phyloP scores from a whole-genome alignment of 1,284 basidiomycete species.

The Fomitopsis schrenkii region DNA sequence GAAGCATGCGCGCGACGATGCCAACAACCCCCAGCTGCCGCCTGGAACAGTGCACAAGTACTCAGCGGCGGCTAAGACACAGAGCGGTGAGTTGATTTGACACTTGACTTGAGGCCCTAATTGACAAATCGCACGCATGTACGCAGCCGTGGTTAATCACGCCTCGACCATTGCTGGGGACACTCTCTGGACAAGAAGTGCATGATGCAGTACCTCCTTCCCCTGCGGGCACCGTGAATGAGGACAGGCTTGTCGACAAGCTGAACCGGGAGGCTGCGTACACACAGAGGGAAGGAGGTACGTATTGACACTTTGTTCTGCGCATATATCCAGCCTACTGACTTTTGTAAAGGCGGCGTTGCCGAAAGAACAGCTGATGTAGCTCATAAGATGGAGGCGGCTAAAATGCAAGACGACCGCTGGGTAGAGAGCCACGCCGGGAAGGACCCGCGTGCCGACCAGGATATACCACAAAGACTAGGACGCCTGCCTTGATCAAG shows the following conservation, averaged over 20 bases:
- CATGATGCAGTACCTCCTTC: neutral
- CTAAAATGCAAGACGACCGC: neutral
- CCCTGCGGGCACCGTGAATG: neutral
- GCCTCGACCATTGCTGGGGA: neutral
- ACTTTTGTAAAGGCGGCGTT: neutral
- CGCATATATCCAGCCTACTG: neutral
- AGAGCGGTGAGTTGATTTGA: neutral
- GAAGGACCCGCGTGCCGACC: neutral
- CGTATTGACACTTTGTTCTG: neutral
- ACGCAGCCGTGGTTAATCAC: neutral
- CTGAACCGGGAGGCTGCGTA: neutral
- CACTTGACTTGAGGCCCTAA: neutral
- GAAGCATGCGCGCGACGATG: neutral
- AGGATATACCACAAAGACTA: no score
- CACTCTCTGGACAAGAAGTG: neutral
- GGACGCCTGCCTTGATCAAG: no score
- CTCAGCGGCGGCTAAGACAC: neutral
- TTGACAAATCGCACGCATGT: neutral
- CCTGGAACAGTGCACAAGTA: neutral
- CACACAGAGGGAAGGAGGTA: neutral
- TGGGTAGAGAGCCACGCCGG: neutral
- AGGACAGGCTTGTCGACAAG: neutral
- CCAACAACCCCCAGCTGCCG: neutral
- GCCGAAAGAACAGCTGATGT: neutral
- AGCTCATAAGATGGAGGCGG: neutral